Conservation (phyloP, 2,329 filamentous ascomycete species). For the Simplicillium sp. region DNA sequence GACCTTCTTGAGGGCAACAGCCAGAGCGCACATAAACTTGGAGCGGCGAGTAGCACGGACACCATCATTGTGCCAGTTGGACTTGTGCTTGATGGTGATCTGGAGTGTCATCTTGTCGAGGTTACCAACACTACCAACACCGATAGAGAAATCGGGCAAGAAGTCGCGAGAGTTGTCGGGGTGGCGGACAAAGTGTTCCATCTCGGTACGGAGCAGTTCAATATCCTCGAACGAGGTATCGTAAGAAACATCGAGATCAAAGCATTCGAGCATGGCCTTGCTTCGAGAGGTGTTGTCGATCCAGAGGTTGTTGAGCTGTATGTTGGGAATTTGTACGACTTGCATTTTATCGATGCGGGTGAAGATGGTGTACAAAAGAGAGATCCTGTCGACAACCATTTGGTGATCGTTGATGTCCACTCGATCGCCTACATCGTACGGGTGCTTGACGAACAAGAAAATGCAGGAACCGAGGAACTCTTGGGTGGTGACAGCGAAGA, state of each 20-base stretch:
- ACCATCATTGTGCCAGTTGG: conserved; percentile 81
- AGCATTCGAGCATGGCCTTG: conserved; percentile 80
- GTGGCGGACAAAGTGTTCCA: conserved; percentile 73
- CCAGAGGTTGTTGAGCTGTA: conserved; percentile 84
- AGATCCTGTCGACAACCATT: conserved; percentile 87
- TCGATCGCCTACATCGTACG: conserved; percentile 90
- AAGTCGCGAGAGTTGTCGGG: conserved; percentile 89
- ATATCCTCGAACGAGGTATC: conserved; percentile 86
- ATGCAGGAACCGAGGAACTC: conserved; percentile 98
- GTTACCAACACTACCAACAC: conserved; percentile 69
- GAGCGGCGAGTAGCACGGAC: conserved; percentile 73
- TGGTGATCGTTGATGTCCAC: conserved; percentile 67
- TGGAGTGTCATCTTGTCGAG: conserved; percentile 81
- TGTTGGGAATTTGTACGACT: conserved; percentile 73
- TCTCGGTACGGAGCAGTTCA: conserved; percentile 72
- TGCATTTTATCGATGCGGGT: conserved; percentile 75
- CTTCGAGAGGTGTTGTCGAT: conserved; percentile 89
- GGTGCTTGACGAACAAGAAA: conserved; percentile 97
- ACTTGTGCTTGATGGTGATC: conserved; percentile 84
- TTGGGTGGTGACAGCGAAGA: conserved; percentile 85
- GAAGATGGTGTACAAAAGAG: conserved; percentile 87
- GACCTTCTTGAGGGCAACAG: conserved; percentile 74
- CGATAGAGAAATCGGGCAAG: conserved; percentile 71
- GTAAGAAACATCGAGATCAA: conserved; percentile 73
- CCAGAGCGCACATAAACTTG: conserved; percentile 94